Base-by-base conservation (phyloP, 2,329 filamentous ascomycete genomes). In the Lasiodiplodia hormozganensis region DNA sequence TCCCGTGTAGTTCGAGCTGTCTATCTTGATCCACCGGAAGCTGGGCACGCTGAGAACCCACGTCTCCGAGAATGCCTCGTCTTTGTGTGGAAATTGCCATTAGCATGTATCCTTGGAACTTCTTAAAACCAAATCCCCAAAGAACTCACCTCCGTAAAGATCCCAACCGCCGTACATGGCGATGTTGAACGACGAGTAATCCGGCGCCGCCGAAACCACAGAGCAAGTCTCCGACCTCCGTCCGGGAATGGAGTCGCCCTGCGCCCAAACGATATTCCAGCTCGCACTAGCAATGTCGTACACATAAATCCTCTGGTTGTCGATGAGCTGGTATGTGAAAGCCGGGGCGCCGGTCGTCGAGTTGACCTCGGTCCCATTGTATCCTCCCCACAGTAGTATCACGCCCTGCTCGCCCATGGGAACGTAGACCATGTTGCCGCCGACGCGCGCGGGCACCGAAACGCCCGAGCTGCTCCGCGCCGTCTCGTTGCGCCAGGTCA, bases 151-250 rank as follows among this genome's bases (percentile, higher is more conserved):
- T 4, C 49, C 23, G 14, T 62, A 62, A 43, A 54, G 36, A 34
- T 69, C 36, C 68, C 68, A 69, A 23, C 68, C 68, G 16, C 68
- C 68, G 43, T 69, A 51, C 21, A 69, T 67, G 36, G 68, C 65
- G 5, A 69, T 43, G 36, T 69, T 65, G 49, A 69, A 56, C n/a
- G 49, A 56, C 8, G 68, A 69, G 18, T 51, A 16, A 25, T 69
- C 68, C 38, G 68, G 68, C 21, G 68, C 68, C 21, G 60, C 62
- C 0, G 51, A 57, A 16, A 69, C 62, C 18, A 53, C 53, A n/a
- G 68, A 38, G 28, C 68, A 69, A 16, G 40, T 23, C 51, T 65
- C 60, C 7, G 62, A 18, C 7, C 68, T 52, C 7, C 6, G n/a
- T 4, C 54, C 43, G 4, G 68, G 68, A n/a, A 69, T 60, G 14